phyloP scores from a whole-genome alignment of 148 eudicot genomes.

The Cornus florida region DNA sequence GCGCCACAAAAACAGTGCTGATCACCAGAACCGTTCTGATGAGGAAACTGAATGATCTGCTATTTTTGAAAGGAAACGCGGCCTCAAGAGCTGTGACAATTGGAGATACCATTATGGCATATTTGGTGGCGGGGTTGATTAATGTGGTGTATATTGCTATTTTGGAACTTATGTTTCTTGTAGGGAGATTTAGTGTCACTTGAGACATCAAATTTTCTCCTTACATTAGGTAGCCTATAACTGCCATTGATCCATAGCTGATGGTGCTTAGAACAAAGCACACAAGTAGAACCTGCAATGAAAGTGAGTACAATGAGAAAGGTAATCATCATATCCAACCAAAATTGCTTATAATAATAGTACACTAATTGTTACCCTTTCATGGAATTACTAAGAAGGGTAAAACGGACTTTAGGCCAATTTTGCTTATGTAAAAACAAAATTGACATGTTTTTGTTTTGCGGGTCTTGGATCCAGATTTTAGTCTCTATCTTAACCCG shows the following conservation, averaged over 20 bases:
- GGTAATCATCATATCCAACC: neutral
- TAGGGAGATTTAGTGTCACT: conserved; percentile 52
- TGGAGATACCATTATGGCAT: conserved; percentile 41
- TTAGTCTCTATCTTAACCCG: no score
- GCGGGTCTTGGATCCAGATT: no score
- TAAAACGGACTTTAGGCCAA: no score
- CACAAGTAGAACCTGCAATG: conserved; percentile 38
- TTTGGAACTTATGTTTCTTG: conserved; percentile 28
- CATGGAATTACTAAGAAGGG: neutral
- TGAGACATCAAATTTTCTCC: conserved; percentile 44
- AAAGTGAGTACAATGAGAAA: neutral
- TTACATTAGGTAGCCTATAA: conserved; percentile 48
- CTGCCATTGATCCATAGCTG: conserved; percentile 43
- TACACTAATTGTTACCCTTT: no score
- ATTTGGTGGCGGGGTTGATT: conserved; percentile 42
- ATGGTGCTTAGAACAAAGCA: conserved; percentile 43
- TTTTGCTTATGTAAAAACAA: no score
- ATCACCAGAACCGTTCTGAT: conserved; percentile 50
- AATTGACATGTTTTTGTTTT: no score
- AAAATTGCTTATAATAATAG: neutral
- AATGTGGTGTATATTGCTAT: conserved; percentile 50
- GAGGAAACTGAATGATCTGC: conserved; percentile 27
- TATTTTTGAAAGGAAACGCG: conserved; percentile 16
- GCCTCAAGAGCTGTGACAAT: conserved; percentile 42
- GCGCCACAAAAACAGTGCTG: conserved; percentile 56